Percentiles rank a stretch among this genome's conserved stretches.
Evolutionary conservation across 1,284 basidiomycete genomes (phyloP).

Genomic region (Microbotryum intermedium): DNA sequence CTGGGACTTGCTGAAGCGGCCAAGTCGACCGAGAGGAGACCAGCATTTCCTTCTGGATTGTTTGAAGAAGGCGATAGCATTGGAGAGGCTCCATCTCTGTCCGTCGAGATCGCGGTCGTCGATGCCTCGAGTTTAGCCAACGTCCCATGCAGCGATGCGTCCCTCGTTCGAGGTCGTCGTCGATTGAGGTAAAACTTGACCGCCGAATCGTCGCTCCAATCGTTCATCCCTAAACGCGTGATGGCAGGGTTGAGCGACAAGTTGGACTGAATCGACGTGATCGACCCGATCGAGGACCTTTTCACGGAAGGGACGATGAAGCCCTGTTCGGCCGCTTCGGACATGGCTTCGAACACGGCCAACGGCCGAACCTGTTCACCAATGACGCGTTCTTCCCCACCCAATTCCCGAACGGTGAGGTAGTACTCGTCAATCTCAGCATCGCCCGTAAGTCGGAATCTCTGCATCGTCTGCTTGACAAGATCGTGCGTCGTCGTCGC

Average conservation of each 20-base stretch:
- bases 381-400: conserved; percentile 63
- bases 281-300: conserved; percentile 82
- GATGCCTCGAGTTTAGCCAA: too few species aligned
- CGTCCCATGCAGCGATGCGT: too few species aligned
- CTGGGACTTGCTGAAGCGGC: conserved; percentile 49
- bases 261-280: conserved; percentile 82
- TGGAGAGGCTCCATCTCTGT: background rate
- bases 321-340: conserved; percentile 45
- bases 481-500: conserved; percentile 75
- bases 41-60: too few species aligned
- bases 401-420: conserved; percentile 83
- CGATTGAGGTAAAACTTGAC: conserved; percentile 92
- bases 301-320: conserved; percentile 66
- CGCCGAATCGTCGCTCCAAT: conserved; percentile 90
- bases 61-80: background rate
- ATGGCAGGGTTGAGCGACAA: conserved; percentile 89
- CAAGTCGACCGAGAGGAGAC: conserved; percentile 53
- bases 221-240: conserved; percentile 83
- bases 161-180: conserved; percentile 27
- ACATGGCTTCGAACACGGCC: conserved; percentile 72
- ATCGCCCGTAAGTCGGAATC: conserved; percentile 62
- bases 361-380: conserved; percentile 67
- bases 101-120: background rate
- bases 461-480: conserved; percentile 81
- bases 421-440: conserved; percentile 61